Base-by-base conservation (phyloP, 192 early-diverging fungal species). In the Coemansia sp. region DNA sequence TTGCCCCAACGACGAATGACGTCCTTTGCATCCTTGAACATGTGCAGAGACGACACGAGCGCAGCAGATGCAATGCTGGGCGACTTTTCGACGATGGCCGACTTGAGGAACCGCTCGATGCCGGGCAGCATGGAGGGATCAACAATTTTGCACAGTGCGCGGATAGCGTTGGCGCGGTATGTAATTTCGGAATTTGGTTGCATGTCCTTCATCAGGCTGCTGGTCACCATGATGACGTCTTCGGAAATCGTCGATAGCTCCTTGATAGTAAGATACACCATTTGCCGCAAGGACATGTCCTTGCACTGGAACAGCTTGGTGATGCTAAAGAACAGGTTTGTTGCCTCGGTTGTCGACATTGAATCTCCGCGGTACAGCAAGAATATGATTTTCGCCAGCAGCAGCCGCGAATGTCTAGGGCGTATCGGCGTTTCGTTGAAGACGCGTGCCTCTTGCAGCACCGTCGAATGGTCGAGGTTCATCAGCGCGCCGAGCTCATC, bases 381-480 rank as follows among this genome's bases (percentile, higher is more conserved):
- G 65, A 94, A 97, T 39, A 93, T 84, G 30, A 99, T 93, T 75
- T 96, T 95, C 39, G 95, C 95, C 48, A 99, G 74, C 30, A 96
- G 83, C 32, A 93, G 72, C 32, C 95, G 85, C 72, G 94, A 99
- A 81, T 97, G 95, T 63, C 94, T 85, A 23, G 92, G 89, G 64
- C 93, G 93, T 66, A 99, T 93, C 19, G 97, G 97, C 25, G 93
- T 88, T 65, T 94, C 92, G 78, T 99, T 98, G 81, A 99, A 99
- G 25, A 89, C 89, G 60, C 95, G 90, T 30, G 97, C 91, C 74
- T 99, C 97, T 72, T 96, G 97, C 60, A 99, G 81, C 30, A 96
- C 94, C 22, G 85, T 86, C 58, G 89, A 90, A 71, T 93, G 95
- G 84, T 99, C 94, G 55, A 96, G 86, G 74, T 93, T 87, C 73